Evolutionary conservation across 164 flowering plant genomes (phyloP).

Genomic region (Vitis amurensis): DNA sequence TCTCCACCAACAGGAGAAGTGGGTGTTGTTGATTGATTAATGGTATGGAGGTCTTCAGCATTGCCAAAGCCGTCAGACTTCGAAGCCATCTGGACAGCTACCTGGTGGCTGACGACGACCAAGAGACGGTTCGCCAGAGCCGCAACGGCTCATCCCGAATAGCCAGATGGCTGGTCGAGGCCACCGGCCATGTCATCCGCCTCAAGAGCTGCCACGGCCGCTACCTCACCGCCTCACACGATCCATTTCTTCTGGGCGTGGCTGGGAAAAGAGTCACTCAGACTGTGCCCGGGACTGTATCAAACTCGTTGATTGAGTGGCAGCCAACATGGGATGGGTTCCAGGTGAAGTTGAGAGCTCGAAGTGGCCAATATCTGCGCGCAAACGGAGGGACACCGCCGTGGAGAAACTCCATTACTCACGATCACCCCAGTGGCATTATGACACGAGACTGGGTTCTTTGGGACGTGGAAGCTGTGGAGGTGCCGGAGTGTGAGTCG

Average conservation of each 20-base stretch:
- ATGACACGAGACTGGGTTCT: conserved; percentile 51
- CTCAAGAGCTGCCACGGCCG: conserved; percentile 48
- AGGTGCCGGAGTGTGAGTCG: conserved; percentile 14
- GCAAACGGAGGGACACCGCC: conserved; percentile 81
- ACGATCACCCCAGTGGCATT: conserved; percentile 41
- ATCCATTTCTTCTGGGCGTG: conserved; percentile 53
- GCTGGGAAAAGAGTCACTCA: conserved; percentile 58
- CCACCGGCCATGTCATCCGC: conserved; percentile 26
- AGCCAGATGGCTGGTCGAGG: conserved; percentile 53
- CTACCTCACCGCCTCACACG: conserved; percentile 56
- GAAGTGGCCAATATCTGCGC: conserved; percentile 50
- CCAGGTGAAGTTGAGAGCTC: conserved; percentile 48
- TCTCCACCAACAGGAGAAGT: background rate
- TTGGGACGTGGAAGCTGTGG: conserved; percentile 64
- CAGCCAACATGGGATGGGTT: conserved; percentile 70
- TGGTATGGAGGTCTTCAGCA: conserved; percentile 50
- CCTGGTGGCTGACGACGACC: conserved; percentile 60
- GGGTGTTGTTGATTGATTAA: background rate
- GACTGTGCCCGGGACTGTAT: conserved; percentile 9
- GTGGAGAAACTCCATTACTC: conserved; percentile 79
- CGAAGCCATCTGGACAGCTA: conserved; percentile 70
- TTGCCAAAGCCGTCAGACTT: conserved; percentile 46
- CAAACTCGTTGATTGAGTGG: conserved; percentile 46
- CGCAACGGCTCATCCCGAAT: conserved; percentile 31
- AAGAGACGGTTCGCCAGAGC: conserved; percentile 51